phyloP scores from a whole-genome alignment of 306 rosid genomes.

The Crotalaria pallida region DNA sequence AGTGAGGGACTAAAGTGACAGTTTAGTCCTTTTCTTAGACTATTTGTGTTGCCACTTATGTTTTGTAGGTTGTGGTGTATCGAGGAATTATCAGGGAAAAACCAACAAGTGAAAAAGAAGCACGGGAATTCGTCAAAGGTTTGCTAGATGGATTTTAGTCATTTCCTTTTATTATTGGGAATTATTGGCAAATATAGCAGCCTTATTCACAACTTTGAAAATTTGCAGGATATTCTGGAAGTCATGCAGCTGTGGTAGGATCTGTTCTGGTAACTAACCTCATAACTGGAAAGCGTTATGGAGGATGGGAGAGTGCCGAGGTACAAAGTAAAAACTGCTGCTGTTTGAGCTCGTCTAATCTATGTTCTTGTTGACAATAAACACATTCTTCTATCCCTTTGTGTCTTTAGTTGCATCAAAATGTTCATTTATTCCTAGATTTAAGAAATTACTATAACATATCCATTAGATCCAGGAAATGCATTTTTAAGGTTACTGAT shows the following conservation, averaged over 20 bases:
- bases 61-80: constrained; percentile 79
- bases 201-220: constrained; percentile 18
- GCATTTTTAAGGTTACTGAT: constrained; percentile 9
- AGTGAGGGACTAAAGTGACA: too few species aligned
- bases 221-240: constrained; percentile 81
- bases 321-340: constrained; percentile 46
- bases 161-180: constrained; percentile 7
- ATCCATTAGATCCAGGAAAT: neutral
- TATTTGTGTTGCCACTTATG: constrained; percentile 25
- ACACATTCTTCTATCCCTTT: neutral
- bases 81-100: constrained; percentile 77
- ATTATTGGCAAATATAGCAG: neutral
- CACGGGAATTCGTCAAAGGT: constrained; percentile 85
- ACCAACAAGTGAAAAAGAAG: constrained; percentile 79
- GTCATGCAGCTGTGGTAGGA: constrained; percentile 79
- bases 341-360: constrained; percentile 8
- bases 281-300: constrained; percentile 65
- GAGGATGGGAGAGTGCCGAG: constrained; percentile 90
- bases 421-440: neutral
- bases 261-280: constrained; percentile 84
- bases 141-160: constrained; percentile 8
- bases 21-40: constrained; percentile 6
- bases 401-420: neutral
- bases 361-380: neutral
- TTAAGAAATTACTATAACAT: neutral